Evolutionary conservation across 176 grass and related monocot genomes (phyloP).

Genomic region (Guadua angustifolia): DNA sequence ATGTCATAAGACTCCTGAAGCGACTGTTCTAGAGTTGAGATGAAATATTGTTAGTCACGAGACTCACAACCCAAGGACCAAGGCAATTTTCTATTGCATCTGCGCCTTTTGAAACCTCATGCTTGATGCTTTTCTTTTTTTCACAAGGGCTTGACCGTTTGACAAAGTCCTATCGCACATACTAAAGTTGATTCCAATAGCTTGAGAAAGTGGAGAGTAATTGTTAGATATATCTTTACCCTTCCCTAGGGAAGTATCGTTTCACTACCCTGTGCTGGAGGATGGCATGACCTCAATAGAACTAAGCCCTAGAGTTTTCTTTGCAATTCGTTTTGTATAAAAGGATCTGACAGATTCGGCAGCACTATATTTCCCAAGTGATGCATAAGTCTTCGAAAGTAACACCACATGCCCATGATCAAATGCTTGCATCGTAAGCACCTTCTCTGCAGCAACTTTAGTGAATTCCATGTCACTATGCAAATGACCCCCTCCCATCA

Average conservation of each 20-base stretch:
- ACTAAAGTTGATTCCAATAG: conserved; percentile 35
- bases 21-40: conserved; percentile 17
- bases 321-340: conserved; percentile 39
- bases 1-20: conserved; percentile 22
- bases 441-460: conserved; percentile 59
- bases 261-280: conserved; percentile 21
- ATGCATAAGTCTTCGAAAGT: conserved; percentile 75
- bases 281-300: conserved; percentile 50
- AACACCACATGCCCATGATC: conserved; percentile 70
- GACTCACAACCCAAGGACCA: conserved; percentile 8
- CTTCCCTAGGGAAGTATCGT: too few relatives aligned
- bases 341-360: conserved; percentile 68
- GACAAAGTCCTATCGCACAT: conserved; percentile 15
- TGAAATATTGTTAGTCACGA: neutral
- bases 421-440: conserved; percentile 49
- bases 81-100: conserved; percentile 23
- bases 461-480: conserved; percentile 53
- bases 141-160: conserved; percentile 26
- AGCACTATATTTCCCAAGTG: conserved; percentile 57
- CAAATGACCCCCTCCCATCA: conserved; percentile 63
- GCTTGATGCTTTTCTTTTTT: neutral
- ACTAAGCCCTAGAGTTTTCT: conserved; percentile 61
- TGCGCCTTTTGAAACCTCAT: conserved; percentile 10
- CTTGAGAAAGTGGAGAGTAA: conserved; percentile 3
- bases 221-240: too few relatives aligned